Evolutionary conservation across 1,139 yeast genomes (phyloP).

Genomic region (Lodderomyces elongisporus): DNA sequence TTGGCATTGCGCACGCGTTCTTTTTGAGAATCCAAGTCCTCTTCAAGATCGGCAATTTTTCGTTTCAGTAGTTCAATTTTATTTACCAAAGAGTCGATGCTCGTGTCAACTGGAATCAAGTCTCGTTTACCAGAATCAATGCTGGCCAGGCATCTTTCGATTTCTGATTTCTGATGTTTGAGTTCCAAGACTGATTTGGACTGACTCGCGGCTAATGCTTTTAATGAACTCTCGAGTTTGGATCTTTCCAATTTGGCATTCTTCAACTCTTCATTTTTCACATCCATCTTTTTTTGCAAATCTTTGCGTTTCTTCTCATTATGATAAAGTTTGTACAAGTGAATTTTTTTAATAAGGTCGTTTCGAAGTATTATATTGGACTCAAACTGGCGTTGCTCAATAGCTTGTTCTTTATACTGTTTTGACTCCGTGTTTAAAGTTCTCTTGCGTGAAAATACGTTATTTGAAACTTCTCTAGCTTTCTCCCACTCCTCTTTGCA

Average conservation of each 20-base stretch:
- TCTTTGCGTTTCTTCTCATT: constrained; percentile 46
- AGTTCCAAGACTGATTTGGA: constrained; percentile 43
- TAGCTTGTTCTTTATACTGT: constrained; percentile 73
- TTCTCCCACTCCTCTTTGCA: constrained; percentile 62
- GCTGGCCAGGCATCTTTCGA: constrained; percentile 27
- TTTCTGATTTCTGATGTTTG: constrained; percentile 35
- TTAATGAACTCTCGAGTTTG: constrained; percentile 23
- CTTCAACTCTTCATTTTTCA: constrained; percentile 25
- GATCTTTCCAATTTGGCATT: constrained; percentile 21
- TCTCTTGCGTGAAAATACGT: constrained; percentile 67
- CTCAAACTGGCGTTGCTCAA: constrained; percentile 68
- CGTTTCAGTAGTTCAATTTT: constrained; percentile 46
- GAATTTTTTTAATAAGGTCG: constrained; percentile 43
- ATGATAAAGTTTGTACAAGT: constrained; percentile 66
- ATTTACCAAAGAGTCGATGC: constrained; percentile 40
- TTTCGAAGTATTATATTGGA: constrained; percentile 46
- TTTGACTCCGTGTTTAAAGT: constrained; percentile 71
- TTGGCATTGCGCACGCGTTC: constrained; percentile 36
- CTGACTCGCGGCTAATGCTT: constrained; percentile 36
- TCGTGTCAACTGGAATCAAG: constrained; percentile 55
- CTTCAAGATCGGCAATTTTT: constrained; percentile 48
- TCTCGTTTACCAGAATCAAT: constrained; percentile 45
- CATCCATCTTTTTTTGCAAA: constrained; percentile 21
- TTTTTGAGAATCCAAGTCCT: constrained; percentile 53
- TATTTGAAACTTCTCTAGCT: constrained; percentile 61